Base-by-base conservation (phyloP, 208 protist species). In the Crithidia thermophila region DNA sequence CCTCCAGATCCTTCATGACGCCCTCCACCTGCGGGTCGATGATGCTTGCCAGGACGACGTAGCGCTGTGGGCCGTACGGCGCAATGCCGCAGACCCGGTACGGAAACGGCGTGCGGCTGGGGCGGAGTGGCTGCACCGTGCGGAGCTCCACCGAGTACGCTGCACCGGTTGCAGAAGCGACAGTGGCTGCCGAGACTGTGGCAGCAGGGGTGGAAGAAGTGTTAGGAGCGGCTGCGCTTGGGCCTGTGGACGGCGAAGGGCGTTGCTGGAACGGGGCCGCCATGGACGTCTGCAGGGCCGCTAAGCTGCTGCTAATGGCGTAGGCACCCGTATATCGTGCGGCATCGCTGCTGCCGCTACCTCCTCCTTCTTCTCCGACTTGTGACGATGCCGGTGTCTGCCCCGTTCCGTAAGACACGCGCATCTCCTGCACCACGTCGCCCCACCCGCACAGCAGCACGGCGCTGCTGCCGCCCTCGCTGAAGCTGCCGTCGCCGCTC, bases 11-110 rank as follows among this genome's bases (percentile, higher is more conserved):
- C 30, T 74, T 72, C 55, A 88, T 74, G 33, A 61, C 67, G 31
- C 74, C 83, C 56, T 85, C 77, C 9, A 36, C 43, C 25, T 40
- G 39, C 13, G 66, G 52, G 33, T 81, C 81, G 2, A 84, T 58
- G 30, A 76, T 66, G 45, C 61, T 59, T n/a, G 77, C 83, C 20
- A 89, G 45, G 13, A 90, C 34, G 42, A 90, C 67, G 53, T 83
- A 88, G n/a, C 71, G 64, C 40, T 80, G 53, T 20, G 65, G 16
- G 23, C 82, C 87, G 63, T 81, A 90, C 0, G 87, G 84, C 4
- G 82, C 75, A 7, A 90, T 66, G 14, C 87, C 87, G 55, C 87
- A 90, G 6, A 93, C 68, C 33, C 82, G 78, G 65, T 80, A 91
- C 16, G 82, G 79, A 20, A 80, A 62, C 31, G 51, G 18, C 6